These are phyloP conservation scores for Lepidium aucheri DNA, from an alignment of 345 rosid species.

Conservation along the genomic window DNA sequence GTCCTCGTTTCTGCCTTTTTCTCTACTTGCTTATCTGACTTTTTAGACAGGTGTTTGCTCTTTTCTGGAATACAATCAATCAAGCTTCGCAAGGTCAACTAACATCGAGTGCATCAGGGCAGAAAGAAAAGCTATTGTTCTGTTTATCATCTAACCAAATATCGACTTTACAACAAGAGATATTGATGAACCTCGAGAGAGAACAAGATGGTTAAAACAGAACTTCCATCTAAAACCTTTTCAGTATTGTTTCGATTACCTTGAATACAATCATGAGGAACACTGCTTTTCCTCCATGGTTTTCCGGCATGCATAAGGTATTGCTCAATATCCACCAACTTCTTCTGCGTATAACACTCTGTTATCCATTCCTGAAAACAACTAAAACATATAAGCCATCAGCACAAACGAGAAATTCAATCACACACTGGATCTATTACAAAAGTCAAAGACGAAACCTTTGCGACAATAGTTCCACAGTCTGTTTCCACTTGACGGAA, in stretches of 20 bases:
- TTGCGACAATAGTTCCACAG: conserved; percentile 68
- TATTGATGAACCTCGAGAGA: too few relatives aligned
- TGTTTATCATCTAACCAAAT: background rate
- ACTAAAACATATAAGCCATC: background rate
- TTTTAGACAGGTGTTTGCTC: conserved; percentile 29
- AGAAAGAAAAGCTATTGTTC: background rate
- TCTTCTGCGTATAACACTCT: conserved; percentile 59
- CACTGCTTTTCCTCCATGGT: conserved; percentile 61
- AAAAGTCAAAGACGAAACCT: conserved; percentile 37
- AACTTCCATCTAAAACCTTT: background rate
- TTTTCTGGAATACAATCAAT: conserved; percentile 38
- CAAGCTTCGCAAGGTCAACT: conserved; percentile 16
- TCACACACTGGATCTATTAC: background rate
- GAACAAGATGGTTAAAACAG: background rate
- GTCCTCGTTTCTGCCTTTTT: conserved; percentile 34
- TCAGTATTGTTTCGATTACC: conserved; percentile 28
- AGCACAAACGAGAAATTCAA: background rate
- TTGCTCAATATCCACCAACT: conserved; percentile 68
- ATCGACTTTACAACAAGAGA: background rate
- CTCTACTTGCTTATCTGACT: conserved; percentile 39
- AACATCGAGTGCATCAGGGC: background rate
- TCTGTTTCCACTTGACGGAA: conserved; percentile 72
- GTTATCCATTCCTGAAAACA: conserved; percentile 67
- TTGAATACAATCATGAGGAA: conserved; percentile 19
- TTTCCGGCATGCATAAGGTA: conserved; percentile 85